A percentile compares a stretch with the other conserved stretches of the same genome.
Conservation (phyloP, 1,139 yeast species). For the Candida anutae region DNA sequence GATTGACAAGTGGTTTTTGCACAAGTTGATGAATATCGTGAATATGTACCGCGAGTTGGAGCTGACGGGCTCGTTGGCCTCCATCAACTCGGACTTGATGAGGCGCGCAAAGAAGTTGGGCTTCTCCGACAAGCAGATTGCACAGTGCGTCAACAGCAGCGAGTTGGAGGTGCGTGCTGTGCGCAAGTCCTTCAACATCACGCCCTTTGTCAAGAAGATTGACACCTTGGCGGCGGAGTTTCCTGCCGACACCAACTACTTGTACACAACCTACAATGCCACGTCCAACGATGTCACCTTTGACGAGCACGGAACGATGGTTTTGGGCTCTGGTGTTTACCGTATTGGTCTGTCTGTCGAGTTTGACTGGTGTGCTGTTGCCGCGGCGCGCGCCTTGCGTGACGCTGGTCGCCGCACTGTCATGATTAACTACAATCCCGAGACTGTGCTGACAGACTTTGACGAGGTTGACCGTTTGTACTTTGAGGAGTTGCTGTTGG, state of each 20-base stretch:
- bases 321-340: slow-evolving; percentile 96
- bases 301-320: slow-evolving; percentile 88
- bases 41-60: slow-evolving; percentile 80
- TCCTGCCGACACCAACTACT: slow-evolving; percentile 94
- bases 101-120: slow-evolving; percentile 86
- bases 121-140: slow-evolving; percentile 92
- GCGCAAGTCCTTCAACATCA: slow-evolving; percentile 70
- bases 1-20: slow-evolving; percentile 93
- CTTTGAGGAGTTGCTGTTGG: slow-evolving; percentile 90
- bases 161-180: slow-evolving; percentile 77
- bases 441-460: slow-evolving; percentile 95
- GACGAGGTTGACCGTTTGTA: slow-evolving; percentile 97
- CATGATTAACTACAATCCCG: slow-evolving; percentile 97
- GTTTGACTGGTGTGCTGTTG: slow-evolving; percentile 99
- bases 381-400: slow-evolving; percentile 91
- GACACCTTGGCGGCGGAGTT: slow-evolving; percentile 98
- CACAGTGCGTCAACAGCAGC: slow-evolving; percentile 52
- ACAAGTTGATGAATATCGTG: slow-evolving; percentile 87
- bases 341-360: slow-evolving; percentile 98
- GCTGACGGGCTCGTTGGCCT: slow-evolving; percentile 42
- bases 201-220: slow-evolving; percentile 92
- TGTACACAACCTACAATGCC: slow-evolving; percentile 95
- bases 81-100: slow-evolving; percentile 62
- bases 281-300: slow-evolving; percentile 76
- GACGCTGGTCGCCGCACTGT: slow-evolving; percentile 82